Evolutionary conservation across 2,329 filamentous ascomycete genomes (phyloP).

Genomic region (Ascosphaera apis): DNA sequence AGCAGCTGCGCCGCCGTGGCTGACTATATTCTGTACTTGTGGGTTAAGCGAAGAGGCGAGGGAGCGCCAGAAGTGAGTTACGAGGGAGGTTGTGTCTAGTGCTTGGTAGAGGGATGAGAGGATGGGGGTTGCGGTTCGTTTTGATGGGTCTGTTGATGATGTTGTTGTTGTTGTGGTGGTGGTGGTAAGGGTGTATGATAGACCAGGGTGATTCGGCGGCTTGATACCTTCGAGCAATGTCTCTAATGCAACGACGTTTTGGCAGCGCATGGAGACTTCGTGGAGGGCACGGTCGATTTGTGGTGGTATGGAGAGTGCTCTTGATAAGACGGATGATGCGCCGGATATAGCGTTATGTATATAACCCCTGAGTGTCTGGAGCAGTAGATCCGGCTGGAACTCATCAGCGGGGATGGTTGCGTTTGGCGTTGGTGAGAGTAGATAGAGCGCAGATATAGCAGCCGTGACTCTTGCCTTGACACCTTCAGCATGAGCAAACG

Average conservation of each 20-base stretch:
- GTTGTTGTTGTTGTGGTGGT: constrained; percentile 13
- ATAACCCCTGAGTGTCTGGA: constrained; percentile 58
- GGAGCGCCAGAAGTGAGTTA: constrained; percentile 83
- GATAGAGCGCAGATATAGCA: constrained; percentile 53
- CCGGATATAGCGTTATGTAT: constrained; percentile 60
- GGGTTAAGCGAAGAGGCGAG: constrained; percentile 55
- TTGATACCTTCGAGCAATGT: constrained; percentile 46
- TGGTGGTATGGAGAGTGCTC: constrained; percentile 58
- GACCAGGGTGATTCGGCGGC: constrained; percentile 43
- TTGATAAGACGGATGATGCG: constrained; percentile 49
- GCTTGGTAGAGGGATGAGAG: constrained; percentile 48
- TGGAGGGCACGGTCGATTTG: constrained; percentile 58
- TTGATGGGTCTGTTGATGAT: constrained; percentile 12
- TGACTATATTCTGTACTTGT: constrained; percentile 64
- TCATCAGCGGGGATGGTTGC: constrained; percentile 22
- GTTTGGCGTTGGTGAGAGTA: constrained; percentile 46
- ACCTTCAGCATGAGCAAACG: constrained; percentile 45
- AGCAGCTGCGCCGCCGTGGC: constrained; percentile 60
- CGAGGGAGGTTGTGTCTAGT: constrained; percentile 71
- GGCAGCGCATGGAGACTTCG: constrained; percentile 65
- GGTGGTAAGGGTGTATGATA: constrained; percentile 14
- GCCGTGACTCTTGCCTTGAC: constrained; percentile 49
- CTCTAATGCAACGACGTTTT: constrained; percentile 78
- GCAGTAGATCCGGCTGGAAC: constrained; percentile 45
- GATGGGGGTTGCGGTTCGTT: constrained; percentile 26